Conservation (phyloP, 2,329 filamentous ascomycete genomes). For the Apiospora saccharicola region DNA sequence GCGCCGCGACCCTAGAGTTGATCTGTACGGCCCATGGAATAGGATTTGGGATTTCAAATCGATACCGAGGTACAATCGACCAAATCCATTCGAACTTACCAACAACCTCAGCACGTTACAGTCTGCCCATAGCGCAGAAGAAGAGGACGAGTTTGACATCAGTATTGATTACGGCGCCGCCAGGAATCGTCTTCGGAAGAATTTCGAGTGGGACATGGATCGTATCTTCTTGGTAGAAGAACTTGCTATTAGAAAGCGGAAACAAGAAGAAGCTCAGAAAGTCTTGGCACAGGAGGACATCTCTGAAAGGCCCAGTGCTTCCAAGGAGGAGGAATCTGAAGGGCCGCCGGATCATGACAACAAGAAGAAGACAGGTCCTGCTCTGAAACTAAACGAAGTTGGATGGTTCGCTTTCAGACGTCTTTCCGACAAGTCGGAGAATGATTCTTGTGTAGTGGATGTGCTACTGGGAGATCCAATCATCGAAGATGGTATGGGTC, state of each 20-base stretch:
- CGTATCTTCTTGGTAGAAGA: constrained; percentile 25
- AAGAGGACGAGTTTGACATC: constrained; percentile 18
- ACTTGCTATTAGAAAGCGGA: background rate
- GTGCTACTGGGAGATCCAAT: background rate
- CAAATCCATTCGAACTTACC: constrained; percentile 2
- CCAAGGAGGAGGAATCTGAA: background rate
- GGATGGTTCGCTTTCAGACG: background rate
- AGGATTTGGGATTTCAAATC: background rate
- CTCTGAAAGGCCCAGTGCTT: background rate
- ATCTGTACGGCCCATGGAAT: background rate
- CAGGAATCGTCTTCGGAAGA: constrained; percentile 26
- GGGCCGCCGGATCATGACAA: too few species aligned
- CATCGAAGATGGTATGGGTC: background rate
- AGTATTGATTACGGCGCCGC: constrained; percentile 22
- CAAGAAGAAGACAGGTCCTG: background rate
- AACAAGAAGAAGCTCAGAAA: background rate
- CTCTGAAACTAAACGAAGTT: background rate
- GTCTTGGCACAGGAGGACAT: background rate
- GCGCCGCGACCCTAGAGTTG: too few species aligned
- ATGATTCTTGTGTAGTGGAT: background rate
- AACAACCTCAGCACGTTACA: background rate
- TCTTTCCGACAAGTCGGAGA: background rate
- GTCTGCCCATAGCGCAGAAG: background rate
- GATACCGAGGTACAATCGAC: background rate
- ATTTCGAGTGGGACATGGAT: constrained; percentile 30